Evolutionary conservation across 2,329 filamentous ascomycete species (phyloP).

Genomic region (Myotisia sp.): DNA sequence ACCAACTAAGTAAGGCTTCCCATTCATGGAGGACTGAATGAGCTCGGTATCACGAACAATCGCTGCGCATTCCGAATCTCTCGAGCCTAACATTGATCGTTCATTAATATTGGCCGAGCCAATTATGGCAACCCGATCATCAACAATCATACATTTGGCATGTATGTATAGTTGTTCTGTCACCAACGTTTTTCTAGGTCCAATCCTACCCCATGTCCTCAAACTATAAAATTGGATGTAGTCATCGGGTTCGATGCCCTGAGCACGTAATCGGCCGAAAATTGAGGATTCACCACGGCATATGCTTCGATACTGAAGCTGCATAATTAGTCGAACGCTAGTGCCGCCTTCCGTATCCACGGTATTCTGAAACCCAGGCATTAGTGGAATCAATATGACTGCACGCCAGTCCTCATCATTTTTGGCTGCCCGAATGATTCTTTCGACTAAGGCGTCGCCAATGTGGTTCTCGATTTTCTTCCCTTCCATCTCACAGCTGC

Average conservation of each 20-base stretch:
- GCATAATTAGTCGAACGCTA: conserved; percentile 89
- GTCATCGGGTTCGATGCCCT: conserved; percentile 62
- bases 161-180: conserved; percentile 95
- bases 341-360: conserved; percentile 67
- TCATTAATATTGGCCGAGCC: conserved; percentile 60
- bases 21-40: conserved; percentile 59
- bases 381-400: conserved; percentile 77
- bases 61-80: conserved; percentile 79
- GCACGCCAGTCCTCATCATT: conserved; percentile 79
- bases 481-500: conserved; percentile 69
- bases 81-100: conserved; percentile 63
- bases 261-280: conserved; percentile 57
- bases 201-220: conserved; percentile 79
- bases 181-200: conserved; percentile 59
- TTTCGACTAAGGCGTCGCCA: conserved; percentile 79
- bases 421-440: conserved; percentile 63
- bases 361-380: conserved; percentile 90
- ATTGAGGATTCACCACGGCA: conserved; percentile 85
- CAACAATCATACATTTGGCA: conserved; percentile 68
- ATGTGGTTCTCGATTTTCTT: conserved; percentile 81
- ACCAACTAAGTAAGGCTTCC: conserved; percentile 55
- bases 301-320: conserved; percentile 96
- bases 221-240: conserved; percentile 93
- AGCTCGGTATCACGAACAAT: conserved; percentile 65
- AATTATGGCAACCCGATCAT: conserved; percentile 69